phyloP scores from a whole-genome alignment of 1,139 yeast genomes.

The Groenewaldozyma sp. region DNA sequence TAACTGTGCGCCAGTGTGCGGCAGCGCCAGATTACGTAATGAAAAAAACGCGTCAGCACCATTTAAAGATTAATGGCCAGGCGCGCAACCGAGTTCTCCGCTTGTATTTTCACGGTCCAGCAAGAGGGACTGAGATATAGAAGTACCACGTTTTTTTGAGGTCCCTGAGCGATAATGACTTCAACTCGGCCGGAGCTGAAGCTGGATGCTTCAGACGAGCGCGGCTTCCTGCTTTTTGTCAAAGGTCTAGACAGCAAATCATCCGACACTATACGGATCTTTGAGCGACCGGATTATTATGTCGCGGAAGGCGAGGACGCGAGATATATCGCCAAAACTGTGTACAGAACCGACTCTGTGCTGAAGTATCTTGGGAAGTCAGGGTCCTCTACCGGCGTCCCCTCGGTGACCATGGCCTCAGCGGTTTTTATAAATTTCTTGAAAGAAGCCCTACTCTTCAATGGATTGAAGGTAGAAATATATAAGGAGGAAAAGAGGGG shows the following conservation, averaged over 20 bases:
- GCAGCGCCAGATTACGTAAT: too few species aligned
- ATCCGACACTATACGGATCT: slow-evolving; percentile 48
- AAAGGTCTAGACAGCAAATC: slow-evolving; percentile 37
- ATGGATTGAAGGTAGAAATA: slow-evolving; percentile 70
- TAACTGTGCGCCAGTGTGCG: too few species aligned
- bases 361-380: slow-evolving; percentile 43
- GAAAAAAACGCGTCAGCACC: too few species aligned
- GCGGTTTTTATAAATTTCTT: slow-evolving; percentile 63
- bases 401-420: slow-evolving; percentile 65
- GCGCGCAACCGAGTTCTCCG: too few species aligned
- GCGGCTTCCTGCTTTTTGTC: slow-evolving; percentile 54
- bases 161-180: slow-evolving; percentile 42
- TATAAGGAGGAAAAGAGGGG: slow-evolving; percentile 36
- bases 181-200: slow-evolving; percentile 63
- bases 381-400: slow-evolving; percentile 31
- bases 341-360: slow-evolving; percentile 76
- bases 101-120: too few species aligned
- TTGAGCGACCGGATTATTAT: slow-evolving; percentile 73
- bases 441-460: slow-evolving; percentile 56
- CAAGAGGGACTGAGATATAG: too few species aligned
- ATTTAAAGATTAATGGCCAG: too few species aligned
- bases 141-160: too few species aligned
- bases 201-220: slow-evolving; percentile 59
- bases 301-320: slow-evolving; percentile 73
- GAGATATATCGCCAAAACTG: slow-evolving; percentile 64